Base-by-base conservation (phyloP, 768 basidiomycete species). In the Mycena belliarum region DNA sequence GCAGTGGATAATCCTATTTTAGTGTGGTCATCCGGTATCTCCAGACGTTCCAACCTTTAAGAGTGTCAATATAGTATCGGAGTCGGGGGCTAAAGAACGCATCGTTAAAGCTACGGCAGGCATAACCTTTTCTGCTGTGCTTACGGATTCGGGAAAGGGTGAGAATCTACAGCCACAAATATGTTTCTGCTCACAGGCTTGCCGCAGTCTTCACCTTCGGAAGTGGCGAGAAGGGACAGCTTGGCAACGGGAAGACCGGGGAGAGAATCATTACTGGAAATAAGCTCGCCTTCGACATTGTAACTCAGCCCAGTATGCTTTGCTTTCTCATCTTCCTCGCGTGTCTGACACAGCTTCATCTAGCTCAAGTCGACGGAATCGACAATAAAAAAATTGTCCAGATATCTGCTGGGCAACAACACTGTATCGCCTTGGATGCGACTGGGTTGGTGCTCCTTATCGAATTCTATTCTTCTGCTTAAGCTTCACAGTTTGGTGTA, bases 211-310 rank as follows among this genome's bases (percentile, higher is more conserved):
- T 89, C 66, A 82, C 93, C 1, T 89, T 94, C 61, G 96, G 96
- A 32, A 95, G 91, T 49, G 92, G 87, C 21, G 95, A 97, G 72
- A 87, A 92, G 57, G 96, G 96, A 1, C 95, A 97, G 63, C 78
- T 98, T 0, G 96, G 94, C 0, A 95, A 93, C 69, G 96, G 95
- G 18, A 85, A 85, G 61, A 95, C 93, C 0, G 93, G 95, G n/a
- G 94, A 96, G 72, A 84, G 92, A 33, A 91, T 96, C 56, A 83
- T 87, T 10, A 88, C 89, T 1, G 91, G 89, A 20, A 92, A 92
- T 65, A 93, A 93, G 72, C 84, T 87, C 0, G 86, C 83, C 12
- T 96, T 82, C 66, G 95, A 96, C 66, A 80, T 90, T 20, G 87
- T 93, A 64, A 73, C 76, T 32, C 79, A 83, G 10, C 91, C 91